A percentile compares a stretch with the other conserved stretches of the same genome.
phyloP scores from a whole-genome alignment of 2,329 filamentous ascomycete species.

The Sarocladiaceae sp. region DNA sequence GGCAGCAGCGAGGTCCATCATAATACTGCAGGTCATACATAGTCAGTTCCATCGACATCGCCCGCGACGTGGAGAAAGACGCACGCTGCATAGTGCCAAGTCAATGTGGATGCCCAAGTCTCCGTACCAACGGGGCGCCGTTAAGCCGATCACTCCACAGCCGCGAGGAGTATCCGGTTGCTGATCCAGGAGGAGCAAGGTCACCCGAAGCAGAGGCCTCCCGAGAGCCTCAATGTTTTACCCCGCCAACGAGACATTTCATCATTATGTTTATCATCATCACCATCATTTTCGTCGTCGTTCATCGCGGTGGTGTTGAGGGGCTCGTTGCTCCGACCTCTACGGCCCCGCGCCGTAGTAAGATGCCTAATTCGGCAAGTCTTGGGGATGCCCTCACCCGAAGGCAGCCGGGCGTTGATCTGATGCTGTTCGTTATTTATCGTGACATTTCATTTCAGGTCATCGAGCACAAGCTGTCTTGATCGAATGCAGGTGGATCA shows the following conservation, averaged over 20 bases:
- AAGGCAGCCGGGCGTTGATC: background rate
- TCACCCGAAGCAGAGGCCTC: background rate
- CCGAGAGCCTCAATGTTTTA: no score
- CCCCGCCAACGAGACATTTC: no score
- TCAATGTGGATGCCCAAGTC: constrained; percentile 1
- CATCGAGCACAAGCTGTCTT: no score
- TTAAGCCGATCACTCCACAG: constrained; percentile 7
- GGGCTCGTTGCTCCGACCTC: background rate
- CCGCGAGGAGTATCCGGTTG: background rate
- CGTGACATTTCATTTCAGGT: constrained; percentile 1
- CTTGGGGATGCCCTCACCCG: background rate
- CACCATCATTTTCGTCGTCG: background rate
- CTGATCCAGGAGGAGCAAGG: background rate
- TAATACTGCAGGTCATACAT: background rate
- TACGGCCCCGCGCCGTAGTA: background rate
- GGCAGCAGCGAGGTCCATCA: no score
- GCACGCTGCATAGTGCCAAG: constrained; percentile 2
- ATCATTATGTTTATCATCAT: background rate
- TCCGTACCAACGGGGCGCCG: background rate
- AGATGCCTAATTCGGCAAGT: background rate
- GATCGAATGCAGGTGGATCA: no score
- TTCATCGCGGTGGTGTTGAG: background rate
- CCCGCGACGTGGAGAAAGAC: background rate
- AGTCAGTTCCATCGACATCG: background rate
- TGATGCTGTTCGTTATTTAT: background rate